Evolutionary conservation across 2,329 filamentous ascomycete species (phyloP), one percentile per base, ranked within the genome.

Genomic region (Chaetomium globosum): DNA sequence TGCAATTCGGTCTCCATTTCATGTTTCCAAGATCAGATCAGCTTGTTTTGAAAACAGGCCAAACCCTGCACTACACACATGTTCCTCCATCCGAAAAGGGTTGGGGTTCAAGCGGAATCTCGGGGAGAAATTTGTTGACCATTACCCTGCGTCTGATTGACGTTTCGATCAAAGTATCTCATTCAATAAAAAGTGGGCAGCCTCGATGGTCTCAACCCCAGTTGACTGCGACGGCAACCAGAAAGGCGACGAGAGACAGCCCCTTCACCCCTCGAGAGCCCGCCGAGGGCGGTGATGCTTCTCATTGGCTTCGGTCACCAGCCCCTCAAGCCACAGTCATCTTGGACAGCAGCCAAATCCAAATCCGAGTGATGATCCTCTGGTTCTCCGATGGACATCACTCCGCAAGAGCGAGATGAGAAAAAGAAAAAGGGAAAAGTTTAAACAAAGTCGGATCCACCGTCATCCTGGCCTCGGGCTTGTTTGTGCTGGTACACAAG

Each of bases 301-400:
- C 58, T 52, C 46, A 57, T 65, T 67, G 59, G 59, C 33, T 48
- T 28, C 33, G 30, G 54, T 39, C 52, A 52, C 57, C 59, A 61
- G 48, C 39, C 59, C 51, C 46, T 55, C 58, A 61, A 63, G 61
- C 65, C 65, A 57, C 30, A 28, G 31, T 33, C 21, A 46, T 58
- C 61, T 30, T 39, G 30, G 7, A 6, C 60, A 61, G 23, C n/a
- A n/a, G n/a, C n/a, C 51, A 31, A 13, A 36, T 5, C 58, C 21
- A 7, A 4, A 54, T 30, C 26, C 4, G 33, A 26, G 4, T 56
- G 28, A 33, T 10, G 46, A 48, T 48, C 46, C 39, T 43, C n/a
- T 43, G 46, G n/a, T 48, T 48, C 46, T 23, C 46, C 46, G 46
- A 48, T 48, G 46, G 21, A 48, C 46, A 16, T 43, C 39, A 43